Conservation (phyloP, 441 rosid genomes). For the Gossypium schwendimanii region DNA sequence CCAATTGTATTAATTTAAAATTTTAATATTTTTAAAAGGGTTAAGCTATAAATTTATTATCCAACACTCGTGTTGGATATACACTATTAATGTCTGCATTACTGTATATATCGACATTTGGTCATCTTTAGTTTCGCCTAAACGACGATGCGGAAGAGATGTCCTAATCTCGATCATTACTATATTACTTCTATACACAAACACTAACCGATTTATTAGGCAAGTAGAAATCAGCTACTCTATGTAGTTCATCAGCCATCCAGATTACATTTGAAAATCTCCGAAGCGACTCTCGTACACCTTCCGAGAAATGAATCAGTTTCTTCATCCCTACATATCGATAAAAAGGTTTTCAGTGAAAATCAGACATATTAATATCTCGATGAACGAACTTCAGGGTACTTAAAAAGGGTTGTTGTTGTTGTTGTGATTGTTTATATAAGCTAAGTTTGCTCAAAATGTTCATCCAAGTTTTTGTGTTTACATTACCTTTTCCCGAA, state of each 20-base stretch:
- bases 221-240: slow-evolving; percentile 71
- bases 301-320: slow-evolving; percentile 72
- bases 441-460: background rate
- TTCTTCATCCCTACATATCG: slow-evolving; percentile 64
- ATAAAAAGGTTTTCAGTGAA: background rate
- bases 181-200: background rate
- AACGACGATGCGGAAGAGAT: no score
- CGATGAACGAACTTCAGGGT: background rate
- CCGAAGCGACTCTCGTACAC: slow-evolving; percentile 76
- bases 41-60: no score
- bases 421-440: background rate
- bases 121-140: no score
- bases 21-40: no score
- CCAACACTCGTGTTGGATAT: no score
- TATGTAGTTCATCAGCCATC: slow-evolving; percentile 95
- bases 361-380: background rate
- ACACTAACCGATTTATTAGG: slow-evolving; percentile 67
- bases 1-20: no score
- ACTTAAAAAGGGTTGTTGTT: background rate
- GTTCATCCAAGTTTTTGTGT: background rate
- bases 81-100: no score
- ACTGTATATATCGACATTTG: no score
- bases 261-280: slow-evolving; percentile 80
- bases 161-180: no score
- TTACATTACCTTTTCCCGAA: slow-evolving; percentile 69